Conservation (phyloP, 2,329 filamentous ascomycete genomes). For the Didymellaceae sp. region DNA sequence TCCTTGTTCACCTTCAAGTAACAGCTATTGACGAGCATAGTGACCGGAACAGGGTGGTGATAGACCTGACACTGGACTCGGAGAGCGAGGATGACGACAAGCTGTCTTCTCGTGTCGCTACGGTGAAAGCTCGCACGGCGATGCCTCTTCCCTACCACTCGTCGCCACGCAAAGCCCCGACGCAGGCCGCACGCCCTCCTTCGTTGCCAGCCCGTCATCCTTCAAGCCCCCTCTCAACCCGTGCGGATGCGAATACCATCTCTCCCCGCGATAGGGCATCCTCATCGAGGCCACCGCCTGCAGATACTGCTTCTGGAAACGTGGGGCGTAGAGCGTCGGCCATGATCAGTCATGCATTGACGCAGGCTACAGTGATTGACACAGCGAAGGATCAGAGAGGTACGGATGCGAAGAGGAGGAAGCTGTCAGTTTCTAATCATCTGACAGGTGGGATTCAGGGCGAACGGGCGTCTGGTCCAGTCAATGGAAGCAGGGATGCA, state of each 20-base stretch:
- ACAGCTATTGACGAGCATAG: slow-evolving; percentile 27
- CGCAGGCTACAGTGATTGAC: not conserved
- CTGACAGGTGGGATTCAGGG: not conserved
- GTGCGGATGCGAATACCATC: too few species aligned
- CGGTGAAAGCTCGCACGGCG: not conserved
- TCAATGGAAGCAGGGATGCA: not conserved
- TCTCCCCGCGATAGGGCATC: too few species aligned
- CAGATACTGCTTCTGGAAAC: not conserved
- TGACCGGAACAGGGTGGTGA: slow-evolving; percentile 19
- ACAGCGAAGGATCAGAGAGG: not conserved
- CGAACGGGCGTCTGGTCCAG: not conserved
- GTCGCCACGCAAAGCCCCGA: not conserved
- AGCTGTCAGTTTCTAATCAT: slow-evolving; percentile 11
- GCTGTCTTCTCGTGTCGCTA: too few species aligned
- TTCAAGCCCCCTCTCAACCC: too few species aligned
- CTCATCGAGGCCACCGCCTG: not conserved
- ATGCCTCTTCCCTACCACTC: not conserved
- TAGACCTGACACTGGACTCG: slow-evolving; percentile 35
- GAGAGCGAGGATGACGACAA: slow-evolving; percentile 17
- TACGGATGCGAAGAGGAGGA: slow-evolving; percentile 34
- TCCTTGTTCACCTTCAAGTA: not conserved
- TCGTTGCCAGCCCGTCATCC: too few species aligned
- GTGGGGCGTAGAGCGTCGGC: not conserved
- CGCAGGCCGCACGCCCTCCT: not conserved
- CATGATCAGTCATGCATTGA: slow-evolving; percentile 1